These are phyloP conservation scores for Cyberlindnera euphorbiae DNA, from an alignment of 805 yeast species.

Conservation along the genomic window DNA sequence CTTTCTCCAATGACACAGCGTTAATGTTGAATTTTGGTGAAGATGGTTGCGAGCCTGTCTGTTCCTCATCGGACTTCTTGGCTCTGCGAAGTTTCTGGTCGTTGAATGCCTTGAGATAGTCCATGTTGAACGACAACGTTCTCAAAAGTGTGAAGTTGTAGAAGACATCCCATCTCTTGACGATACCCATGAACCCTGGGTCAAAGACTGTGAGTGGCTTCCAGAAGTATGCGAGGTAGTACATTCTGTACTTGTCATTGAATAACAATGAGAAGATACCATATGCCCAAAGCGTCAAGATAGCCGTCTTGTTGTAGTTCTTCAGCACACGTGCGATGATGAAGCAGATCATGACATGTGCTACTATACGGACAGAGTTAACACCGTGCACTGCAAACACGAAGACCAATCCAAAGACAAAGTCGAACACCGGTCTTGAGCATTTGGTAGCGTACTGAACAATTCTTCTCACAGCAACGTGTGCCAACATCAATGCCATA, in stretches of 20 bases:
- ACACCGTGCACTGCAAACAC: constrained; percentile 76
- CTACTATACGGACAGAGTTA: constrained; percentile 55
- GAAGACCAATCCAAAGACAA: constrained; percentile 64
- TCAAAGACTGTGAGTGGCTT: constrained; percentile 51
- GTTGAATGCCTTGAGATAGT: constrained; percentile 47
- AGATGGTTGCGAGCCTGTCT: constrained; percentile 17
- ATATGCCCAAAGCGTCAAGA: constrained; percentile 61
- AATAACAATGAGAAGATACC: constrained; percentile 75
- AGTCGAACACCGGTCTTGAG: constrained; percentile 62
- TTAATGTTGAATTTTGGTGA: constrained; percentile 14
- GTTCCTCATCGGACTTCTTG: constrained; percentile 24
- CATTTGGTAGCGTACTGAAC: constrained; percentile 20
- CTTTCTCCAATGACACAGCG: constrained; percentile 37
- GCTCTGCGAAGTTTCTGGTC: constrained; percentile 14
- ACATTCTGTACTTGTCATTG: constrained; percentile 62
- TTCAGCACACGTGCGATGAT: constrained; percentile 38
- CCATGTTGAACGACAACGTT: constrained; percentile 78
- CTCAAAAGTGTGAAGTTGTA: constrained; percentile 86
- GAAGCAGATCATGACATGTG: constrained; percentile 54
- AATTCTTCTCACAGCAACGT: constrained; percentile 44
- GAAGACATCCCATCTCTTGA: constrained; percentile 92
- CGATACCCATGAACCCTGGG: constrained; percentile 61
- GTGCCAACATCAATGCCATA: constrained; percentile 48
- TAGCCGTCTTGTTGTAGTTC: constrained; percentile 34
- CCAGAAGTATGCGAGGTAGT: constrained; percentile 41